Percentiles rank a stretch among this genome's conserved stretches.
Evolutionary conservation across 441 rosid species (phyloP).

Genomic region (Aleurites moluccanus): DNA sequence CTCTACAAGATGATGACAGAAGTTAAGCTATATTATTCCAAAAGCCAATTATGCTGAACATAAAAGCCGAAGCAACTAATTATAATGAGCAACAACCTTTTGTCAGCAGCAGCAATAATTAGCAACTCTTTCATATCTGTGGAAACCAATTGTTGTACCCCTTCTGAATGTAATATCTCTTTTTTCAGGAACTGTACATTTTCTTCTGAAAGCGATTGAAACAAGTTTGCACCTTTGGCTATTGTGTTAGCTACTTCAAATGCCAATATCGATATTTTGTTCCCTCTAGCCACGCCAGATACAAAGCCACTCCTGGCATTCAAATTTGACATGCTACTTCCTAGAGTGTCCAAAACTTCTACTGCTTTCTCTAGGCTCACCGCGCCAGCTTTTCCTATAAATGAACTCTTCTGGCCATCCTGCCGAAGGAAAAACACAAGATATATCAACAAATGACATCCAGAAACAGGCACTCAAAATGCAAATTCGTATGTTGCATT

Average conservation of each 20-base stretch:
- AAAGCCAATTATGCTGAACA: neutral
- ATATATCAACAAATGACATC: constrained; percentile 9
- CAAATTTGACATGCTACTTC: constrained; percentile 83
- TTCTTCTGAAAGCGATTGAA: constrained; percentile 72
- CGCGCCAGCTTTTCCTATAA: constrained; percentile 71
- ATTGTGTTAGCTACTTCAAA: constrained; percentile 93
- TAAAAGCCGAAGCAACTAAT: neutral
- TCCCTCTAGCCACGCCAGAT: constrained; percentile 54
- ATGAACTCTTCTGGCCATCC: constrained; percentile 57
- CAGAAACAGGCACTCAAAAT: neutral
- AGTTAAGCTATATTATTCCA: neutral
- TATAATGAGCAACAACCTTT: constrained; percentile 50
- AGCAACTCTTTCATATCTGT: constrained; percentile 61
- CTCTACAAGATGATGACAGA: constrained; percentile 41
- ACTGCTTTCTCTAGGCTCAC: constrained; percentile 74
- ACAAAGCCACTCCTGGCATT: constrained; percentile 55
- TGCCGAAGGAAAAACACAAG: constrained; percentile 21
- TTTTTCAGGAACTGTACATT: constrained; percentile 56
- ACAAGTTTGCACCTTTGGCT: constrained; percentile 70
- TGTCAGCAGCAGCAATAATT: constrained; percentile 78
- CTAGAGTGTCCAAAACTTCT: constrained; percentile 75
- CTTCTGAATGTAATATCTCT: constrained; percentile 64
- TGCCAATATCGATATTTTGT: constrained; percentile 57
- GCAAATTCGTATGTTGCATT: neutral
- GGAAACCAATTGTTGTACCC: constrained; percentile 69